Evolutionary conservation across 2,329 filamentous ascomycete genomes (phyloP).

Genomic region (Fusarium xylarioides): DNA sequence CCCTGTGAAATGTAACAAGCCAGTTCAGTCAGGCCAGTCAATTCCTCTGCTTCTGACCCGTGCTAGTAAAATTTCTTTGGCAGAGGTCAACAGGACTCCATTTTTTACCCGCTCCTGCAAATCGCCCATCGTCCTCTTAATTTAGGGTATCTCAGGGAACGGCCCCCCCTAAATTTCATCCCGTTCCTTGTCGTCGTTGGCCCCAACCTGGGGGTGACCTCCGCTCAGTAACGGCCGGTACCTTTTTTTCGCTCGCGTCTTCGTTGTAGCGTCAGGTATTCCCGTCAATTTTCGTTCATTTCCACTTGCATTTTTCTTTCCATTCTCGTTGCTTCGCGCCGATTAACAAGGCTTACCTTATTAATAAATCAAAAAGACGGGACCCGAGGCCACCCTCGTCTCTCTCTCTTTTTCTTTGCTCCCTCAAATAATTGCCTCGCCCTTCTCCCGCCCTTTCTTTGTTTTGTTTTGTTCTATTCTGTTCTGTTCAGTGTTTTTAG

Average conservation of each 20-base stretch:
- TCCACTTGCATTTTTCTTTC: slow-evolving; percentile 8
- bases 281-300: slow-evolving; percentile 4
- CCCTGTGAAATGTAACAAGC: slow-evolving; percentile 36
- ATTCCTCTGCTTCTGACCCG: slow-evolving; percentile 26
- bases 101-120: slow-evolving; percentile 44
- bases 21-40: slow-evolving; percentile 9
- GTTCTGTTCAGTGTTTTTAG: background rate
- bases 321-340: slow-evolving; percentile 25
- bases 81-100: slow-evolving; percentile 20
- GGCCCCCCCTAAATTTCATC: slow-evolving; percentile 30
- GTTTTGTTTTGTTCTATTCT: background rate
- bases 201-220: slow-evolving; percentile 24
- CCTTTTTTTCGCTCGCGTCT: slow-evolving; percentile 1
- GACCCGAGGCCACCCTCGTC: slow-evolving; percentile 1
- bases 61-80: slow-evolving; percentile 39
- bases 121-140: slow-evolving; percentile 31
- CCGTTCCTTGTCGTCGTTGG: slow-evolving; percentile 40
- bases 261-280: slow-evolving; percentile 14
- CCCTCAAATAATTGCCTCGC: slow-evolving; percentile 5
- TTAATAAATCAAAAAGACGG: slow-evolving; percentile 27
- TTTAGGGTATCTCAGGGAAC: slow-evolving; percentile 32
- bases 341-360: slow-evolving; percentile 33
- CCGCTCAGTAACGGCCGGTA: background rate
- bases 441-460: slow-evolving; percentile 12
- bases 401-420: background rate